A percentile compares a stretch with the other conserved stretches of the same genome.
phyloP scores from a whole-genome alignment of 2,329 filamentous ascomycete species.

The Truncatella angustata region DNA sequence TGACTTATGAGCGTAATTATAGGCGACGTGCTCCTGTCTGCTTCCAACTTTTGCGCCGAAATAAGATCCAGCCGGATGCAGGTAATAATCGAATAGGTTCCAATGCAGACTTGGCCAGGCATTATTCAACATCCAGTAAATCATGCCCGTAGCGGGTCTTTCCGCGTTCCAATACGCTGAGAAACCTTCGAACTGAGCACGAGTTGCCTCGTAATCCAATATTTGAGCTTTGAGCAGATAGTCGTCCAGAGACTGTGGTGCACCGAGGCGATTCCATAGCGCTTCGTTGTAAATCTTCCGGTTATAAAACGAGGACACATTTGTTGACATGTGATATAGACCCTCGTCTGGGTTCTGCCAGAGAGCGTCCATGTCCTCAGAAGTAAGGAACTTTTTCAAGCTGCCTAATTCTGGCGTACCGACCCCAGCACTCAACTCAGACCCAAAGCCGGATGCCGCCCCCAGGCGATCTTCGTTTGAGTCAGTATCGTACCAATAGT shows the following conservation, averaged over 20 bases:
- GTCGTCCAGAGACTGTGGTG: constrained; percentile 49
- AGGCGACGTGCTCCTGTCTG: constrained; percentile 52
- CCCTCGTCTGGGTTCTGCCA: constrained; percentile 53
- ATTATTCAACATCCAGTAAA: constrained; percentile 68
- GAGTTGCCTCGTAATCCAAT: constrained; percentile 63
- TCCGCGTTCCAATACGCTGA: constrained; percentile 46
- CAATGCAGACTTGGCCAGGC: constrained; percentile 66
- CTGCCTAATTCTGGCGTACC: constrained; percentile 58
- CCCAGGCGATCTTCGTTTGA: constrained; percentile 41
- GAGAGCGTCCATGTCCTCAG: constrained; percentile 49
- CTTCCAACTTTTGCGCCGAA: constrained; percentile 55
- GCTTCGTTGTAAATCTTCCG: constrained; percentile 58
- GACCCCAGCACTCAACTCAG: constrained; percentile 60
- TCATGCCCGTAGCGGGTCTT: constrained; percentile 55
- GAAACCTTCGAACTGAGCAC: constrained; percentile 58
- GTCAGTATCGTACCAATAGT: constrained; percentile 57
- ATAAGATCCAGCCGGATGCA: constrained; percentile 56
- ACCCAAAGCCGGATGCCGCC: constrained; percentile 62
- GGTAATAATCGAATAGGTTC: constrained; percentile 64
- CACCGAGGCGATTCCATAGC: constrained; percentile 51
- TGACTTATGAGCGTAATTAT: constrained; percentile 45
- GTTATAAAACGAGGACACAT: constrained; percentile 52
- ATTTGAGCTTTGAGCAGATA: constrained; percentile 61
- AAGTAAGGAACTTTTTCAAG: constrained; percentile 51
- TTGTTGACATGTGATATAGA: constrained; percentile 60